A percentile compares a stretch with the other conserved stretches of the same genome.
phyloP scores from a whole-genome alignment of 1,284 basidiomycete species.

The Trichosporon ovoides region DNA sequence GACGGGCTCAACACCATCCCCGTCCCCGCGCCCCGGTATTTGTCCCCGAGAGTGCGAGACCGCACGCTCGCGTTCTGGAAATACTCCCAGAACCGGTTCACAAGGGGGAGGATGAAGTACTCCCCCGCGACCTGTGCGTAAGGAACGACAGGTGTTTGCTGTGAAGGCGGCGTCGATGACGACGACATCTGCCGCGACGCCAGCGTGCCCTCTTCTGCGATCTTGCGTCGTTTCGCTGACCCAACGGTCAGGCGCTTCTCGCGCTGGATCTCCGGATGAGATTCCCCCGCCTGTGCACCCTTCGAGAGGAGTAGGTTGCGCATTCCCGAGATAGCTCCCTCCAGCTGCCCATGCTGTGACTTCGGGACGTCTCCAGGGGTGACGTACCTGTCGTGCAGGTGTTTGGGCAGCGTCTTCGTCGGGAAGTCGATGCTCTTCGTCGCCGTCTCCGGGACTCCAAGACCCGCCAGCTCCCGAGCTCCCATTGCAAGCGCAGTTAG shows the following conservation, averaged over 20 bases:
- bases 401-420: slow-evolving; percentile 65
- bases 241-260: slow-evolving; percentile 69
- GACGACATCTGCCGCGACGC: too few species aligned
- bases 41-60: slow-evolving; percentile 52
- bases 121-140: slow-evolving; percentile 75
- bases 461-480: slow-evolving; percentile 73
- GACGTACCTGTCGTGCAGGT: slow-evolving; percentile 65
- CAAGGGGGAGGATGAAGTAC: slow-evolving; percentile 76
- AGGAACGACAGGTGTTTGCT: slow-evolving; percentile 30
- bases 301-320: slow-evolving; percentile 36
- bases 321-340: slow-evolving; percentile 35
- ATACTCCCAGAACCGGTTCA: slow-evolving; percentile 87
- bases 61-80: slow-evolving; percentile 71
- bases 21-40: slow-evolving; percentile 68
- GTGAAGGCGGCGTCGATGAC: slow-evolving; percentile 1
- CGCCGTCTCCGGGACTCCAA: slow-evolving; percentile 53
- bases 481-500: slow-evolving; percentile 79
- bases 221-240: slow-evolving; percentile 31
- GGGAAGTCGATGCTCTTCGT: slow-evolving; percentile 57
- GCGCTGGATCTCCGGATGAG: slow-evolving; percentile 59
- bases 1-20: slow-evolving; percentile 72
- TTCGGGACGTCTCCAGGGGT: slow-evolving; percentile 31
- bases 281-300: slow-evolving; percentile 43
- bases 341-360: slow-evolving; percentile 27
- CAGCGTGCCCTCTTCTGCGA: slow-evolving; percentile 29